Evolutionary conservation across 1,284 basidiomycete genomes (phyloP), one percentile per base, ranked within the genome.

Genomic region (Waitea zeae): DNA sequence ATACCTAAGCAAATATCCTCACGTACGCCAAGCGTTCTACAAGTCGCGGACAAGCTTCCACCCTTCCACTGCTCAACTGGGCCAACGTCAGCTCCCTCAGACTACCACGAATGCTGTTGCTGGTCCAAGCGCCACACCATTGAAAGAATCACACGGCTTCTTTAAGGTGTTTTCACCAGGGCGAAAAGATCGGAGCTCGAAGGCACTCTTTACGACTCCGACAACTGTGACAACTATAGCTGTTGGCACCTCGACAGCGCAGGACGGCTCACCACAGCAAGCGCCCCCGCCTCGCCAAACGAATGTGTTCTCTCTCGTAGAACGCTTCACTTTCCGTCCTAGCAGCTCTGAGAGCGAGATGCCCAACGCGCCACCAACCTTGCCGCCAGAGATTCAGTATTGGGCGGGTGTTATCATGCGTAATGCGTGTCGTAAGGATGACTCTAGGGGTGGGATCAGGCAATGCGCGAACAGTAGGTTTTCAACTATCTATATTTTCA

Each of bases 381-480:
- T 97, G 4, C 88, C 90, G 0, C 64, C 67, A 15, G 92, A 97
- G 54, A 95, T 98, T 34, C 89, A 97, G 58, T 97, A 96, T 50
- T 98, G 93, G 95, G 93, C 93, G 0, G 90, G 92, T 3, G 93
- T 97, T 11, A 96, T 97, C 49, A 98, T 98, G 93, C 71, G 95
- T 35, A 98, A 98, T 51, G 93, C 95, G 5, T 98, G 93, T 57
- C 66, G 93, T 51, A 98, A 98, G 63, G 93, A 98, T 49, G 92
- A 96, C 41, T 72, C 64, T 33, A 61, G 82, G 30, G 89, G 89
- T 40, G 95, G 95, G 3, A 92, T 97, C 42, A 61, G 93, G 39
- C 95, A 97, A 54, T 98, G 93, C 62, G 95, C 95, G 3, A 95
- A 96, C 52, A 97, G 79, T 81, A 43, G 52, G 77, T 38, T 38